Conservation (phyloP, 768 basidiomycete genomes). For the Kwoniella heveanensis region DNA sequence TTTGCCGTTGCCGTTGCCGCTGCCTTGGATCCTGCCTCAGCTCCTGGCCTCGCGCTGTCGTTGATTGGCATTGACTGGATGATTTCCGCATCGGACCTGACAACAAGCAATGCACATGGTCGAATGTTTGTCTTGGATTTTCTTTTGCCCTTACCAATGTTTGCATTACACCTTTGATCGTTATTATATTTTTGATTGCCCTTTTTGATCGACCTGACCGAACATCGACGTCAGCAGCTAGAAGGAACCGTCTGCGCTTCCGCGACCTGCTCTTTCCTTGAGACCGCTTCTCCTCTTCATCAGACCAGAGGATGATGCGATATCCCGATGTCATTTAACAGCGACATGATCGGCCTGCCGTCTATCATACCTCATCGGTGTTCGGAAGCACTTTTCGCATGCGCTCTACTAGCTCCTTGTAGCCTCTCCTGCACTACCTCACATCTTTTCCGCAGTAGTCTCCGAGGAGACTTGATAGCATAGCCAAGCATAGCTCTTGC, state of each 20-base stretch:
- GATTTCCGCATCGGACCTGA: background rate
- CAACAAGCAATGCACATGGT: background rate
- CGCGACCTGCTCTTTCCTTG: too few species aligned
- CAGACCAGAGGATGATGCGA: background rate
- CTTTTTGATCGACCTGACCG: slow-evolving; percentile 3
- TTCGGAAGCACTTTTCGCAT: background rate
- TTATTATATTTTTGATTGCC: too few species aligned
- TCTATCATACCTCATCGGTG: too few species aligned
- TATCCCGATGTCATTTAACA: background rate
- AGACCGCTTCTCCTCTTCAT: background rate
- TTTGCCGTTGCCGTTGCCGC: too few species aligned
- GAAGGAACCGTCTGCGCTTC: too few species aligned
- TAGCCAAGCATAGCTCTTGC: background rate
- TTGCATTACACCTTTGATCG: background rate
- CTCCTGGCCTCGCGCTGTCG: too few species aligned
- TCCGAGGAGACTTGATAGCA: too few species aligned
- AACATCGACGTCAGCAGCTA: too few species aligned
- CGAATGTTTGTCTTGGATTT: background rate
- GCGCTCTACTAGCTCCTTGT: background rate
- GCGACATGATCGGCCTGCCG: background rate
- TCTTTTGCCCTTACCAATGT: background rate
- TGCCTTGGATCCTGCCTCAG: too few species aligned
- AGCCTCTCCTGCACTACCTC: background rate
- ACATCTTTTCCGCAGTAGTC: background rate
- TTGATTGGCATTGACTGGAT: background rate